phyloP scores from a whole-genome alignment of 1,139 yeast species.

The Saccharomyces hybrid region DNA sequence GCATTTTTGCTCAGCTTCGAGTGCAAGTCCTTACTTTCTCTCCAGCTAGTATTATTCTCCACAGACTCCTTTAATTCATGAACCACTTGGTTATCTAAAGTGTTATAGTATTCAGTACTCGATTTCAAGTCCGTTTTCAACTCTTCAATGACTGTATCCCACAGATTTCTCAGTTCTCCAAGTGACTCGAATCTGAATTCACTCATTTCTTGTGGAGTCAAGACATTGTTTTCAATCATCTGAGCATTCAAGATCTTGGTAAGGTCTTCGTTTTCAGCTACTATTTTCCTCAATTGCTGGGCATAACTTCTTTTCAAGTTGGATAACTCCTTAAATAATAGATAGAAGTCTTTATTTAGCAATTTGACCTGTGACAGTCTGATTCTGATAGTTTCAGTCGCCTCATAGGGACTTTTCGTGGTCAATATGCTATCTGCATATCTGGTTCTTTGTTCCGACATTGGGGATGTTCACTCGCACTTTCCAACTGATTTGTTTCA shows the following conservation, averaged over 20 bases:
- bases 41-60: constrained; percentile 46
- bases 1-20: constrained; percentile 26
- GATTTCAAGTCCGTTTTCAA: constrained; percentile 46
- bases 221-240: constrained; percentile 26
- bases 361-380: constrained; percentile 39
- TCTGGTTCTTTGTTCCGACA: constrained; percentile 30
- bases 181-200: constrained; percentile 40
- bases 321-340: constrained; percentile 48
- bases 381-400: constrained; percentile 39
- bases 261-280: constrained; percentile 38
- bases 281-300: constrained; percentile 41
- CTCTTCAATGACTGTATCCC: constrained; percentile 49
- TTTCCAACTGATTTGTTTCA: background rate
- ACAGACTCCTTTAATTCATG: constrained; percentile 46
- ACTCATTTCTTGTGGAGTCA: constrained; percentile 29
- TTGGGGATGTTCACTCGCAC: constrained; percentile 3
- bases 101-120: constrained; percentile 44
- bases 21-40: constrained; percentile 35
- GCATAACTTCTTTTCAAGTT: constrained; percentile 43
- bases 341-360: constrained; percentile 43
- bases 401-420: constrained; percentile 39
- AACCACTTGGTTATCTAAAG: constrained; percentile 48
- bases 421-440: constrained; percentile 41
- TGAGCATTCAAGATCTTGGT: constrained; percentile 29
- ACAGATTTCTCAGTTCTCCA: constrained; percentile 47